A percentile compares a stretch with the other conserved stretches of the same genome.
Evolutionary conservation across 495 filamentous ascomycete species (phyloP).

Genomic region (Tuber borchii): DNA sequence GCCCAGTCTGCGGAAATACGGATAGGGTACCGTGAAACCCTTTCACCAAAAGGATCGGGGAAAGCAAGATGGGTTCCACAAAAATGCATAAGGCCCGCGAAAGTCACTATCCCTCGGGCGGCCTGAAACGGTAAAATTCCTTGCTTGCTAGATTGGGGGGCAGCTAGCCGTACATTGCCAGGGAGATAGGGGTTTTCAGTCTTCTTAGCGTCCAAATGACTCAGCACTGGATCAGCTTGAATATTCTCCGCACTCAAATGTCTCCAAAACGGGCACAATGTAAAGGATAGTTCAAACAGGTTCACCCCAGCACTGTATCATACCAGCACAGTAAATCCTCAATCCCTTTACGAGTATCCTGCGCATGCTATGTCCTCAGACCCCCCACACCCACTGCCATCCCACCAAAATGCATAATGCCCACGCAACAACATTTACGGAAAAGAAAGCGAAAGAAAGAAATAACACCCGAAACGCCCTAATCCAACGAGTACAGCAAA

Average conservation of each 20-base stretch:
- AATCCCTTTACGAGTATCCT: neutral
- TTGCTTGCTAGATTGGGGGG: too few species aligned
- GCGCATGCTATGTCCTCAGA: constrained; percentile 1
- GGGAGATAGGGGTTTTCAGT: too few species aligned
- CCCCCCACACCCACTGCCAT: neutral
- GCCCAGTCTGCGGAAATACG: neutral
- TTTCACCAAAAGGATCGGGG: neutral
- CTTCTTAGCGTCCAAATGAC: too few species aligned
- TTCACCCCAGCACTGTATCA: neutral
- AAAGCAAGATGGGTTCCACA: neutral
- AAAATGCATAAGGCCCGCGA: neutral
- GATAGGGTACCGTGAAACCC: neutral
- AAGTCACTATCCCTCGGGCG: neutral
- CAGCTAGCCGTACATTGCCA: too few species aligned
- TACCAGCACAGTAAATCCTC: neutral
- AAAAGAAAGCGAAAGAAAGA: neutral
- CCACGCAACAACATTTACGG: neutral
- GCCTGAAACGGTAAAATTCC: too few species aligned
- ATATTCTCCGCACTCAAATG: too few species aligned
- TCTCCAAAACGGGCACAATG: too few species aligned
- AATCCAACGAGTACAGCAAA: neutral
- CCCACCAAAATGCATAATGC: neutral
- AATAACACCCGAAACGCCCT: constrained; percentile 1
- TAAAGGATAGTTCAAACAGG: neutral
- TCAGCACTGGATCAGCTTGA: too few species aligned